These are phyloP conservation scores for Pseudonectria foliicola DNA, from an alignment of 2,329 filamentous ascomycete genomes.

Conservation along the genomic window DNA sequence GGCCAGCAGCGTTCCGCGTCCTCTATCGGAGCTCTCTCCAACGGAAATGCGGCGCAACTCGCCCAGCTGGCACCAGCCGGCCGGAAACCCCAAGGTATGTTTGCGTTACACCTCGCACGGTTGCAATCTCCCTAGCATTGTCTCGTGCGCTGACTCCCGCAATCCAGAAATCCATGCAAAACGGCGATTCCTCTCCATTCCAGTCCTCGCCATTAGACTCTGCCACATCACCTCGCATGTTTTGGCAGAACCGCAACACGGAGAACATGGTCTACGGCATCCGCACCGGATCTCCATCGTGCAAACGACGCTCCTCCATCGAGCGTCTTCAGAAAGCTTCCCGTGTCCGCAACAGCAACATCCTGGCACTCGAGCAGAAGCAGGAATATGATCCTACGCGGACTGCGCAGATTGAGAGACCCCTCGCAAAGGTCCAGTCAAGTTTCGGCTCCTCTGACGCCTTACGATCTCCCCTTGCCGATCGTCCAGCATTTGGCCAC, in stretches of 20 bases:
- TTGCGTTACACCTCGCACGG: constrained; percentile 15
- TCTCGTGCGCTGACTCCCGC: constrained; percentile 24
- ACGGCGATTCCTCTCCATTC: constrained; percentile 73
- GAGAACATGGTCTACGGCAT: constrained; percentile 68
- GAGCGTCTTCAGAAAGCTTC: constrained; percentile 93
- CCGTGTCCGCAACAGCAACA: constrained; percentile 95
- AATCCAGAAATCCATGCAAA: constrained; percentile 58
- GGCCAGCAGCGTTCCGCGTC: constrained; percentile 55
- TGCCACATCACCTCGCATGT: constrained; percentile 70
- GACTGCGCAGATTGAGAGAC: constrained; percentile 72
- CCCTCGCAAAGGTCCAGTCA: constrained; percentile 68
- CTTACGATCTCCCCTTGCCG: constrained; percentile 42
- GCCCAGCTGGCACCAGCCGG: constrained; percentile 71
- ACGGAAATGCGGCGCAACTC: constrained; percentile 86
- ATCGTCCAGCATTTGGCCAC: constrained; percentile 36
- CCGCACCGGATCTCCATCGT: constrained; percentile 56
- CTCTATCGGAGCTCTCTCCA: constrained; percentile 82
- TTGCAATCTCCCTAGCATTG: constrained; percentile 3
- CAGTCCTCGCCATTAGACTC: constrained; percentile 71
- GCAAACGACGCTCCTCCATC: constrained; percentile 79
- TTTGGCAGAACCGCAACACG: constrained; percentile 78
- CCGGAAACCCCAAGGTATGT: constrained; percentile 31
- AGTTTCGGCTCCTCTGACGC: constrained; percentile 58
- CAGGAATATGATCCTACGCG: constrained; percentile 84
- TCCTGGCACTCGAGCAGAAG: constrained; percentile 88